Percentiles rank a stretch among this genome's conserved stretches.
Evolutionary conservation across 2,329 filamentous ascomycete species (phyloP).

Genomic region (Cladosporium sp.): DNA sequence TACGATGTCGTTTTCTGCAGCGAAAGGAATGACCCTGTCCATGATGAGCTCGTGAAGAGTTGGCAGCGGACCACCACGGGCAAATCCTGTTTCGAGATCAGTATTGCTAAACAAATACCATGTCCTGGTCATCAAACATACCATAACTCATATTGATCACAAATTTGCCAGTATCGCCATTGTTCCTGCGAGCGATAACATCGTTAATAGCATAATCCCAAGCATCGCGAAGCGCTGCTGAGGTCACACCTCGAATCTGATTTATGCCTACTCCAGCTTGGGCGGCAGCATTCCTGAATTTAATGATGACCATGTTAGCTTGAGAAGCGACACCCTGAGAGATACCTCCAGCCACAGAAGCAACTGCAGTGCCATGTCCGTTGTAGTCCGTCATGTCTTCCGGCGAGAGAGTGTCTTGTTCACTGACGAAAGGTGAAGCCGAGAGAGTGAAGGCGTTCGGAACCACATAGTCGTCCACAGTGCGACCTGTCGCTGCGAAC

Average conservation of each 20-base stretch:
- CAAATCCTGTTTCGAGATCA: not conserved
- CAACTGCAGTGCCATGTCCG: constrained; percentile 7
- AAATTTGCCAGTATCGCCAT: constrained; percentile 1
- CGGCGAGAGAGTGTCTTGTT: not conserved
- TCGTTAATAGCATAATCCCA: constrained; percentile 16
- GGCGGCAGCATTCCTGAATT: constrained; percentile 11
- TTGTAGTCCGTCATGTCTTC: constrained; percentile 13
- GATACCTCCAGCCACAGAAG: constrained; percentile 3
- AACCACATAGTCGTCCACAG: constrained; percentile 8
- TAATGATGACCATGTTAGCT: constrained; percentile 15
- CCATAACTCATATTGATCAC: constrained; percentile 16
- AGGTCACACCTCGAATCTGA: constrained; percentile 8
- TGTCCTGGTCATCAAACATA: not conserved
- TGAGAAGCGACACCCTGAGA: constrained; percentile 8
- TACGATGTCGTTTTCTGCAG: constrained; percentile 1
- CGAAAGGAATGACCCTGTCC: constrained; percentile 11
- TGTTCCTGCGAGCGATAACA: not conserved
- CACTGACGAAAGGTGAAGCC: not conserved
- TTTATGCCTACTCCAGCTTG: not conserved
- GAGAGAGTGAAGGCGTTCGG: constrained; percentile 2
- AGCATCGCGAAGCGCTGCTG: constrained; percentile 1
- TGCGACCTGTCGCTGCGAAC: constrained; percentile 4
- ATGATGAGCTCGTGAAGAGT: constrained; percentile 11
- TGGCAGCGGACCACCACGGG: not conserved
- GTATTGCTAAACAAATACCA: not conserved